Evolutionary conservation across 2,329 filamentous ascomycete species (phyloP), one percentile per base, ranked within the genome.

Genomic region (Fusarium sp.): DNA sequence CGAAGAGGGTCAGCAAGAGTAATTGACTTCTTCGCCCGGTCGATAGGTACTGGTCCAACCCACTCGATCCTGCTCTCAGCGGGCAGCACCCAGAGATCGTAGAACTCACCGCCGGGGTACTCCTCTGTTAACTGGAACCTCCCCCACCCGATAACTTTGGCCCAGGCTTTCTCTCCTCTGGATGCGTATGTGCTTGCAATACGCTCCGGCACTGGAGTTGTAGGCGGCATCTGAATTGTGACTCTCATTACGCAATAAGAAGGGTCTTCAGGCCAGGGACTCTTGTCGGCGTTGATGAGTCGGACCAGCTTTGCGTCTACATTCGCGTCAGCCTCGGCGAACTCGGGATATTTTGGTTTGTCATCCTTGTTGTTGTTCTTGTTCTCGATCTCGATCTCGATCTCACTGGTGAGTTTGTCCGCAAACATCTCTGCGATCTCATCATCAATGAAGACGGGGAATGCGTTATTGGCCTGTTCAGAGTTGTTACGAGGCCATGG

Each of bases 101-200:
- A 20, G 4, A 73, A 58, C 27, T 72, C 64, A 47, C 71, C 71
- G 10, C 63, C 64, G 24, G 64, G 57, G 2, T 74, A 35, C 13
- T 68, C 56, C 18, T 50, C 34, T 11, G 71, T 73, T 40, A 63
- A 38, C 1, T 31, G 60, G 24, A 74, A 73, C 20, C 62, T 73
- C 11, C 47, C 66, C 11, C 54, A 35, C 8, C 57, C 66, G 24
- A 73, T 45, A 14, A 47, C 37, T 50, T 45, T 24, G 18, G 47
- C 45, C 56, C 68, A 72, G 2, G 6, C 29, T 22, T 8, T 56
- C 29, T n/a, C 24, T 29, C 47, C 47, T n/a, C 47, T 18, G 1
- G 47, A 52, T 29, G 9, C 24, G 16, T 52, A 52, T 10, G 18
- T 52, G 11, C 20, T 56, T 20, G 20, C 52, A 4, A 35, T 20